Evolutionary conservation across 768 basidiomycete genomes (phyloP).

Genomic region (Cyclocybe cylindracea): DNA sequence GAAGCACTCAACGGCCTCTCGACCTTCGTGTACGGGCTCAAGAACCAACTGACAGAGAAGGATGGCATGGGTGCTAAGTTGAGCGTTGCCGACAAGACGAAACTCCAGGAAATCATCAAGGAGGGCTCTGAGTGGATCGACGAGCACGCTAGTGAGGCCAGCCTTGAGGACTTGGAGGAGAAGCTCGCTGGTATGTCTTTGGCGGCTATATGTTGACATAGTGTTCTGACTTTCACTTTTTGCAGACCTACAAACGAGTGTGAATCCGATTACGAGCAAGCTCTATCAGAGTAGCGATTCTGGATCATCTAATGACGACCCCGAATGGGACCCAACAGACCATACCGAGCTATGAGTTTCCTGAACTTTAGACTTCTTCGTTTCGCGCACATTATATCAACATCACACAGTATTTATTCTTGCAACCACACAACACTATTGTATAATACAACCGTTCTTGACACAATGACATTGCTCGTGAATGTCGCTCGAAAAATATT

Average conservation of each 20-base stretch:
- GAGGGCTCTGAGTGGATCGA: constrained; percentile 81
- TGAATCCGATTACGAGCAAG: constrained; percentile 29
- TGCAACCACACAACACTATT: no score
- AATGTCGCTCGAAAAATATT: no score
- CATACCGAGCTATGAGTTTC: constrained; percentile 3
- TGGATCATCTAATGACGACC: neutral
- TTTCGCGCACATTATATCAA: no score
- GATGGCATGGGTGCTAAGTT: constrained; percentile 77
- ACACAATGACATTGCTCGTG: no score
- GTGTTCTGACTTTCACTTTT: constrained; percentile 5
- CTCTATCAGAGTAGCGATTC: constrained; percentile 14
- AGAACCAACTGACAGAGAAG: constrained; percentile 69
- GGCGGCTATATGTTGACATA: neutral
- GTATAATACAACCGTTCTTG: no score
- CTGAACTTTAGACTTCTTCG: neutral
- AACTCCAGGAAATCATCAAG: constrained; percentile 62
- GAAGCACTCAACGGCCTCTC: constrained; percentile 59
- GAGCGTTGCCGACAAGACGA: no score
- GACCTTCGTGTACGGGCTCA: constrained; percentile 62
- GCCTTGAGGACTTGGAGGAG: constrained; percentile 78
- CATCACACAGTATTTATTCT: no score
- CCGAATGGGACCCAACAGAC: constrained; percentile 7
- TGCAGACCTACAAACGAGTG: constrained; percentile 19
- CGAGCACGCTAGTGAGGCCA: constrained; percentile 58
- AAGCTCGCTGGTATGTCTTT: constrained; percentile 53